A percentile compares a stretch with the other conserved stretches of the same genome.
Conservation (phyloP, 2,329 filamentous ascomycete species). For the Setomelanomma holmii region DNA sequence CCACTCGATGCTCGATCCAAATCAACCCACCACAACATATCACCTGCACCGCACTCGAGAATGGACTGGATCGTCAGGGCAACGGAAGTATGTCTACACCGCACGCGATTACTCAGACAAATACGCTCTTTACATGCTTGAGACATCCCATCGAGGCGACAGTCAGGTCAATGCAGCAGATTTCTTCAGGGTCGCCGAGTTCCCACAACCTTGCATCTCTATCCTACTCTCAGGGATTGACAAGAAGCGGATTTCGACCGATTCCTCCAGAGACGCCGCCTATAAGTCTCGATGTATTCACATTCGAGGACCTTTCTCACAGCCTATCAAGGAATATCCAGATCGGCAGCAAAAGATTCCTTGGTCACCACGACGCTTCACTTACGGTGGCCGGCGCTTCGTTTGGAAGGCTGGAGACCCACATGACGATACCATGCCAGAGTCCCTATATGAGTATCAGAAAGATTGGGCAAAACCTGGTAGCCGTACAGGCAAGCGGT, state of each 20-base stretch:
- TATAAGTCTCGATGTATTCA: conserved; percentile 48
- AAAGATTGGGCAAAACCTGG: conserved; percentile 45
- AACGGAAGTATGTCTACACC: conserved; percentile 46
- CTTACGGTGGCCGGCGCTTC: conserved; percentile 45
- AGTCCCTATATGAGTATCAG: conserved; percentile 46
- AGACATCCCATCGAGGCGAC: conserved; percentile 41
- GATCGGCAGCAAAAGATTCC: conserved; percentile 48
- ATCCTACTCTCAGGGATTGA: conserved; percentile 45
- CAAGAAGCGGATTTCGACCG: conserved; percentile 32
- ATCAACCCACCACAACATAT: conserved; percentile 41
- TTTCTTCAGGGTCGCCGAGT: conserved; percentile 46
- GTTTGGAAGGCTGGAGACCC: conserved; percentile 55
- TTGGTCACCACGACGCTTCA: conserved; percentile 48
- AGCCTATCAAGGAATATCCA: conserved; percentile 45
- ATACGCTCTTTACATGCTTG: conserved; percentile 46
- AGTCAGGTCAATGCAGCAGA: conserved; percentile 44
- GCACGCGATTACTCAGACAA: conserved; percentile 47
- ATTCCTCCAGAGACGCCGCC: conserved; percentile 36
- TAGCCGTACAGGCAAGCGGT: conserved; percentile 44
- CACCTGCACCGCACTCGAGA: conserved; percentile 48
- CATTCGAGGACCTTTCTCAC: conserved; percentile 40
- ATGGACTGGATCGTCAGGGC: conserved; percentile 43
- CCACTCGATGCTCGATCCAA: conserved; percentile 42
- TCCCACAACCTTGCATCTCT: conserved; percentile 40
- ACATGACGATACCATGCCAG: conserved; percentile 55